Evolutionary conservation across 2,329 filamentous ascomycete species (phyloP).

Genomic region (Colletotrichum destructivum): DNA sequence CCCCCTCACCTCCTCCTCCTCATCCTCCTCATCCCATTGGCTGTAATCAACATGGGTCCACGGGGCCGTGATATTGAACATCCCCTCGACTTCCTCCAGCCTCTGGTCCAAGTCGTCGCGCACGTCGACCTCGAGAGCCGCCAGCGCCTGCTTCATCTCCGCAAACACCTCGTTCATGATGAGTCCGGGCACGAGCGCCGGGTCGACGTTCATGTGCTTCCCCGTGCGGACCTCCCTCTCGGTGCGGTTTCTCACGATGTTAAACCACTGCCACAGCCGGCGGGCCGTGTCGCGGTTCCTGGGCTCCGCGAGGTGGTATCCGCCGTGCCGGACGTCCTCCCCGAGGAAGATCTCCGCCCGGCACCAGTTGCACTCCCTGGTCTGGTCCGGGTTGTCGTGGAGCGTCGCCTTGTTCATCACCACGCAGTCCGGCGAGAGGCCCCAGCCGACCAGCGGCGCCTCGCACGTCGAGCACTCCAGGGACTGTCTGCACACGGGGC

Average conservation of each 20-base stretch:
- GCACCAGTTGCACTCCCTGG: neutral
- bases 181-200: neutral
- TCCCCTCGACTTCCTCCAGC: neutral
- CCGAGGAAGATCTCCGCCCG: neutral
- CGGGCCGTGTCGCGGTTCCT: neutral
- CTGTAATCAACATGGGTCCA: neutral
- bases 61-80: neutral
- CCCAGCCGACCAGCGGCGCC: neutral
- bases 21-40: neutral
- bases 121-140: neutral
- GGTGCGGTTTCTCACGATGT: neutral
- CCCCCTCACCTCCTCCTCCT: no score
- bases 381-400: neutral
- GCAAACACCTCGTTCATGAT: neutral
- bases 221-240: neutral
- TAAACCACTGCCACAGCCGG: neutral
- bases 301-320: neutral
- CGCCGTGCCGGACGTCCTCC: neutral
- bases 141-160: neutral
- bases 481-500: constrained; percentile 2
- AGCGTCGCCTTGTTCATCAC: neutral
- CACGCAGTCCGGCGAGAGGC: neutral
- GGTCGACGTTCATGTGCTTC: neutral
- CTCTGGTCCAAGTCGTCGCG: neutral
- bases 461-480: neutral